These are phyloP conservation scores for Salix udensis DNA, from an alignment of 345 rosid species.

Conservation along the genomic window DNA sequence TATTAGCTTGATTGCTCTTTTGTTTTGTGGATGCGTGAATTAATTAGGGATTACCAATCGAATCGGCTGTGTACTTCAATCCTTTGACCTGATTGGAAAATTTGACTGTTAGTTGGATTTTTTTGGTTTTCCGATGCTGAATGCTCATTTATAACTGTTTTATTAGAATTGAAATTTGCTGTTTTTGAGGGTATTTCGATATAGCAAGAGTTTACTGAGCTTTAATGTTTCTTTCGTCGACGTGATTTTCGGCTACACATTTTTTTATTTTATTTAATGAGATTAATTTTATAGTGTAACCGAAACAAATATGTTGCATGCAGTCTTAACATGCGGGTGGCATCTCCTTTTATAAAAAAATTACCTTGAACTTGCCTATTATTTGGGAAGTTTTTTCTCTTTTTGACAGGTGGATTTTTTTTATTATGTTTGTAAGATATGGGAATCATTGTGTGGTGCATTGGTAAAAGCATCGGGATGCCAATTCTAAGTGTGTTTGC, in stretches of 20 bases:
- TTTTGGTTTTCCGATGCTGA: neutral
- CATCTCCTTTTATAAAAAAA: neutral
- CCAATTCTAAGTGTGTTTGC: neutral
- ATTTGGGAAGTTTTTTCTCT: neutral
- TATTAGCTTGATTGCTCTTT: neutral
- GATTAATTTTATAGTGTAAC: neutral
- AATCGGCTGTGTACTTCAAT: neutral
- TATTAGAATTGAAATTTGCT: neutral
- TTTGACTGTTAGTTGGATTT: neutral
- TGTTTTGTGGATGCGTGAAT: neutral
- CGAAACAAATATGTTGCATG: neutral
- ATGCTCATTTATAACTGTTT: neutral
- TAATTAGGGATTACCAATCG: neutral
- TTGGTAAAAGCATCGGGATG: slow-evolving; percentile 3
- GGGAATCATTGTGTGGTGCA: slow-evolving; percentile 6
- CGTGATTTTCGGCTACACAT: neutral
- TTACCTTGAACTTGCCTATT: neutral
- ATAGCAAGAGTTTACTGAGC: neutral
- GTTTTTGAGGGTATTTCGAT: neutral
- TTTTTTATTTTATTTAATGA: neutral
- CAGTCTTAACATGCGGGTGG: neutral
- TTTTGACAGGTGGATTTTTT: neutral
- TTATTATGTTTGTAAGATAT: neutral
- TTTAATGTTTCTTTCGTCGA: neutral
- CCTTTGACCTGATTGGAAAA: neutral